Evolutionary conservation across 2,329 filamentous ascomycete species (phyloP), one percentile per base, ranked within the genome.

Genomic region (Paecilomyces formosus): DNA sequence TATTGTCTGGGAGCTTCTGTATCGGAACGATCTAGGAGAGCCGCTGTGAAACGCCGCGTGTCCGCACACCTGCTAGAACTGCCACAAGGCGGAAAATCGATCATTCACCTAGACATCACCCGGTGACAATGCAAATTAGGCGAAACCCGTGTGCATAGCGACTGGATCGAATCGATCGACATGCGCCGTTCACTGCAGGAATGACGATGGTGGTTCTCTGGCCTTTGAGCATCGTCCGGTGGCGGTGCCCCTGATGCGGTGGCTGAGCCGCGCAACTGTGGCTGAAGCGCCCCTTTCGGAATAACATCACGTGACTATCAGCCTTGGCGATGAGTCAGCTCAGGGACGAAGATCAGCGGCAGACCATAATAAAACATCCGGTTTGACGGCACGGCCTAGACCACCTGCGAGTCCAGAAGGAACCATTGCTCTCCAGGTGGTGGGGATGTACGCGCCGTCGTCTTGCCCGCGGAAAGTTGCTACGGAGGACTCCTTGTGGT

Each of bases 1-100:
- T 52, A 52, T 52, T 56, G 63, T 66, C 63, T 9, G 66, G 62
- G 62, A 62, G 57, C 55, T 35, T 55, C 60, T 52, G 57, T 26
- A 61, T 64, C 62, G 66, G 66, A 65, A 64, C 57, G 31, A 8
- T 33, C 22, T 26, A 22, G 22, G 18, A 22, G 33, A 18, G 22
- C 51, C 51, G 18, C 26, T 12, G 28, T 12, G 21, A 15, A 45
- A 15, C 24, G 39, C 18, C 12, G 31, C 54, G 54, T 39, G 39
- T 55, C 21, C 39, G 21, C 28, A 52, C 13, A 7, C 22, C 15
- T 28, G 15, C 50, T n/a, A 26, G 13, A 52, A 28, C 50, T n/a
- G 21, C 50, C 50, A 24, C 21, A 24, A 52, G 18, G 8, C 26
- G 45, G 15, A 15, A 28, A 28, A 4, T 52, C 9, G 15, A 24